Conservation (phyloP, 495 filamentous ascomycete species). For the Annulohypoxylon nitens region DNA sequence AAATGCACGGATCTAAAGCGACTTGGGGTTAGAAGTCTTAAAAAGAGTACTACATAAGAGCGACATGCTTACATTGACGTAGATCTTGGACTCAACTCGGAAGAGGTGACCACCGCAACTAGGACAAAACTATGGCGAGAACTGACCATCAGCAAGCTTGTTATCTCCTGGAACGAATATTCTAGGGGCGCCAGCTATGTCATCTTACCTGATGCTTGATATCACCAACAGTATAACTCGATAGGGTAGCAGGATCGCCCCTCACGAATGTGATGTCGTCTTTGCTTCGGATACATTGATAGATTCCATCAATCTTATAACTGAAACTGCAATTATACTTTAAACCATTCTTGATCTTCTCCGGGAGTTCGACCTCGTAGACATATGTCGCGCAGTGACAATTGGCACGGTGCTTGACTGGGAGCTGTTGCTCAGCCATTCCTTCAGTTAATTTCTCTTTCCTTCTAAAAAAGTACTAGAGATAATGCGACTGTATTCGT, state of each 20-base stretch:
- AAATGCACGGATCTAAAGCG: slow-evolving; percentile 46
- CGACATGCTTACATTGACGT: slow-evolving; percentile 38
- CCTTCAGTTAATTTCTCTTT: no score
- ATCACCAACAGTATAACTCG: slow-evolving; percentile 38
- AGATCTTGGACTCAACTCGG: slow-evolving; percentile 20
- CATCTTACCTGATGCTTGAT: slow-evolving; percentile 39
- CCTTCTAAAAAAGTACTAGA: no score
- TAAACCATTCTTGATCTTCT: slow-evolving; percentile 20
- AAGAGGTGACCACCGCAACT: slow-evolving; percentile 41
- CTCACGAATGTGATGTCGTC: slow-evolving; percentile 45
- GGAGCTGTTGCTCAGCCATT: slow-evolving; percentile 24
- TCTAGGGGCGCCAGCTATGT: neutral
- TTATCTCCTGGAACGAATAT: no score
- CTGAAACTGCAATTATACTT: slow-evolving; percentile 46
- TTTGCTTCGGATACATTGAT: slow-evolving; percentile 15
- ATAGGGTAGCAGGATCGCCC: slow-evolving; percentile 30
- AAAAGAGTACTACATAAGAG: neutral
- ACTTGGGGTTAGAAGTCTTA: neutral
- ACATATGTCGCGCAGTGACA: slow-evolving; percentile 53
- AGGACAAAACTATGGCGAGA: slow-evolving; percentile 37
- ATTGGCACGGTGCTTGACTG: slow-evolving; percentile 45
- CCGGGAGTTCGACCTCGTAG: slow-evolving; percentile 41
- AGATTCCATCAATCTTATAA: slow-evolving; percentile 44
- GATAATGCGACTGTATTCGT: no score
- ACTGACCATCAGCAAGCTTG: neutral